Evolutionary conservation across 768 basidiomycete genomes (phyloP), one percentile per base, ranked within the genome.

Genomic region (Cytidiella melzeri): DNA sequence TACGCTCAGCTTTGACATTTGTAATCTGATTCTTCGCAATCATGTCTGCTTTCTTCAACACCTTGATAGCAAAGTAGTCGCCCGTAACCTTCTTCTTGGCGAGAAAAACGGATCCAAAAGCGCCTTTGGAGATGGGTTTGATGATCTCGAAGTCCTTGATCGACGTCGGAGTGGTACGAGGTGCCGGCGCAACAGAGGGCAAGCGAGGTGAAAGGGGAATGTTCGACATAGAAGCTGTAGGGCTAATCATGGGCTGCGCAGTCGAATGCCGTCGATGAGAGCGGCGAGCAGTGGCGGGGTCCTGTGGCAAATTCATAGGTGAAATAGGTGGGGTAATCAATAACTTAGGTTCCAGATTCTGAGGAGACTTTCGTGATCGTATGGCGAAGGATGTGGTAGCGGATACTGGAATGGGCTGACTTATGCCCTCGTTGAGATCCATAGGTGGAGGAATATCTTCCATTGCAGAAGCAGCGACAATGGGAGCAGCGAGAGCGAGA

Each of bases 41-140:
- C 96, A 99, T 99, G 69, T 99, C 96, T n/a, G 93, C 92, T 73
- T 99, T 99, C 73, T 95, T 97, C 64, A 99, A 70, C n/a, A 98
- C 94, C 69, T 99, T 99, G 80, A 99, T 95, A 23, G 96, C 96
- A 69, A 87, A 99, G 68, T 97, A 98, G 68, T 98, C 96, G 45
- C 96, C 96, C 2, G 96, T 99, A 4, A 79, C 87, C 60, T 92
- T 94, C 79, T 99, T 99, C 75, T 95, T 98, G 38, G 96, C 91
- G 45, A 99, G 77, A 68, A 96, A 99, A 47, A 99, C 96, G 7
- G 93, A 93, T 13, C 96, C 96, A 64, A 99, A 98, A 1, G 96
- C 96, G 46, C 96, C 96, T 63, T 97, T 97, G 66, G 89, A 92
- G 64, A 99, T 99, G 3, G 96, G 96, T 67, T 99, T 99, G 74